Conservation (phyloP, 306 rosid genomes). For the Pyrus bretschneideri region DNA sequence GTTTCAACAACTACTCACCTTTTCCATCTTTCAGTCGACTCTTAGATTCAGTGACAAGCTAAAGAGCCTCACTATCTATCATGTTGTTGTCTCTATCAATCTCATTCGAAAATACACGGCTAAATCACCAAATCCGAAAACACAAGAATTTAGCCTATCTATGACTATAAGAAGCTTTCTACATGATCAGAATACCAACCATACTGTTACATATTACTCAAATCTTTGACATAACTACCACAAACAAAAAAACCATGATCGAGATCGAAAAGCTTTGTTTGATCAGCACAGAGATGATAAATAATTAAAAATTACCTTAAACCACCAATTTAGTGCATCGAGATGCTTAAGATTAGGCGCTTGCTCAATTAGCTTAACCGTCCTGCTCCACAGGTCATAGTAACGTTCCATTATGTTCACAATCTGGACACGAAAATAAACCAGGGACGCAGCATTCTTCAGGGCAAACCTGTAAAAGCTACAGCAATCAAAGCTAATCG, state of each 20-base stretch:
- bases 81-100: neutral
- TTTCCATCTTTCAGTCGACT: neutral
- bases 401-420: neutral
- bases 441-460: neutral
- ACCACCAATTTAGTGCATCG: slow-evolving; percentile 3
- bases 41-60: neutral
- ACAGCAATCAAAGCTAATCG: neutral
- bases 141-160: neutral
- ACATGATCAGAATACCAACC: neutral
- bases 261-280: neutral
- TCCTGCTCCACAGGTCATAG: neutral
- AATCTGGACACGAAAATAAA: neutral
- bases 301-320: neutral
- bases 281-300: neutral
- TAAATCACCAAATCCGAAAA: neutral
- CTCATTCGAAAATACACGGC: neutral
- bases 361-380: neutral
- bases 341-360: neutral
- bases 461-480: neutral
- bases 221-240: neutral
- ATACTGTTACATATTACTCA: neutral
- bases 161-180: neutral
- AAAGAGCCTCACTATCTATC: neutral
- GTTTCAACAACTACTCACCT: neutral
- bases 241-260: neutral